These are phyloP conservation scores for Phanerodontia chrysosporium DNA, from an alignment of 768 basidiomycete genomes.

Conservation along the genomic window DNA sequence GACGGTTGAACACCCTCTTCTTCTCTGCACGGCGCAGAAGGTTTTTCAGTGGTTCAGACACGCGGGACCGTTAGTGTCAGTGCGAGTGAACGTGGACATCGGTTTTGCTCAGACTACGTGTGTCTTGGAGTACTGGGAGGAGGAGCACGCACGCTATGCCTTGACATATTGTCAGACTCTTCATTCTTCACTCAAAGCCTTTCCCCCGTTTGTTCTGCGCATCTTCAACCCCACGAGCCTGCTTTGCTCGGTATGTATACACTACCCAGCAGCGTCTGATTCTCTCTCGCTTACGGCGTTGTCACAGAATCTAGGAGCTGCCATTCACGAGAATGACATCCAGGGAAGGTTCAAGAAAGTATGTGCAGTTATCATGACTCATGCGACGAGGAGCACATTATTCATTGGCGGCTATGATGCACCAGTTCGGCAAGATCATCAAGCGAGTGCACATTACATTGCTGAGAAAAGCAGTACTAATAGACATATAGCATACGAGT, in stretches of 20 bases:
- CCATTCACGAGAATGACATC: neutral
- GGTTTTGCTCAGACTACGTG: neutral
- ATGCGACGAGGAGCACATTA: neutral
- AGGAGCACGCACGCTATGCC: constrained; percentile 3
- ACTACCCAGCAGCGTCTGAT: no score
- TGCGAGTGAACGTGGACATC: neutral
- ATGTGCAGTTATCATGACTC: neutral
- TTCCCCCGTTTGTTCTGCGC: constrained; percentile 1
- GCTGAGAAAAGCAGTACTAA: neutral
- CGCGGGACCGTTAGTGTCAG: constrained; percentile 8
- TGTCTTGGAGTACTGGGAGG: constrained; percentile 10
- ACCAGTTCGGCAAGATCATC: neutral
- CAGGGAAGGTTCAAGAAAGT: neutral
- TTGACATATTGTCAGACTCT: neutral
- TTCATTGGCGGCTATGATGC: neutral
- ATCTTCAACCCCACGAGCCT: constrained; percentile 1
- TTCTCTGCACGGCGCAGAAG: neutral
- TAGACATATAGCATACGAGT: neutral
- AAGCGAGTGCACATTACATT: neutral
- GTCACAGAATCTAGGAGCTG: neutral
- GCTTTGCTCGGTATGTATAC: constrained; percentile 7
- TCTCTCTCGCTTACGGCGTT: no score
- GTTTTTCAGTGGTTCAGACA: constrained; percentile 6
- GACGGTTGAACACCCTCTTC: neutral
- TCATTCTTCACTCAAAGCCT: neutral